Evolutionary conservation across 176 grass and related monocot genomes (phyloP), one percentile per base, ranked within the genome.

Genomic region (Oryza nivara): DNA sequence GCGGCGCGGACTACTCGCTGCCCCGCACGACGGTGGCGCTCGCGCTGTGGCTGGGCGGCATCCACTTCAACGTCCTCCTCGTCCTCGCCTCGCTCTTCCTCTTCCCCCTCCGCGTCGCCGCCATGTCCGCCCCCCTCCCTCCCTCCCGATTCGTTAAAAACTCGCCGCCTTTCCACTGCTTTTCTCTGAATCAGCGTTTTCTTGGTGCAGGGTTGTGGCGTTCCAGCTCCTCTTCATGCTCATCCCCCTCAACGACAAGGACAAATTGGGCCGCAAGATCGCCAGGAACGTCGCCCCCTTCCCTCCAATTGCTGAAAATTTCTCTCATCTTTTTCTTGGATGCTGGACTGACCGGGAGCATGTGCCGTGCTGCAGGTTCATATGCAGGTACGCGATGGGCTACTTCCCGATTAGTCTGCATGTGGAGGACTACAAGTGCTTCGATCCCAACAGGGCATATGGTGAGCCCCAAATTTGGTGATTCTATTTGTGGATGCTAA

Each of bases 361-460:
- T 73, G 9, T 73, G 38, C 54, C 30, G 41, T 17, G 47, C 45
- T 45, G 56, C 82, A 98, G 92, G 82, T 98, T 87, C 84, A 93
- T 98, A 61, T 91, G 95, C 85, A 91, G 90, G 86, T 90, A 95
- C 54, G 92, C 91, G 10, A 84, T 84, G 83, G 92, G 91, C 3
- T 98, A 98, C 67, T 98, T 98, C 70, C 95, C 95, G 5, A 86
- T 93, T 19, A 98, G 56, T 49, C 77, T 98, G 88, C 91, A 95
- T 83, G 89, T 95, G 72, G 95, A 98, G 85, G 88, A 98, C 76
- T 90, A 85, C 35, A 78, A 90, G 11, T 87, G 84, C 61, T 98
- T 98, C 43, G 85, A 93, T 83, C 83, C 87, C 17, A 86, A 56
- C 68, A 86, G 85, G 81, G 80, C 89, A n/a, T 98, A 98, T 17